A percentile compares a stretch with the other conserved stretches of the same genome.
phyloP scores from a whole-genome alignment of 1,284 basidiomycete species.

The Moesziomyces antarcticus region DNA sequence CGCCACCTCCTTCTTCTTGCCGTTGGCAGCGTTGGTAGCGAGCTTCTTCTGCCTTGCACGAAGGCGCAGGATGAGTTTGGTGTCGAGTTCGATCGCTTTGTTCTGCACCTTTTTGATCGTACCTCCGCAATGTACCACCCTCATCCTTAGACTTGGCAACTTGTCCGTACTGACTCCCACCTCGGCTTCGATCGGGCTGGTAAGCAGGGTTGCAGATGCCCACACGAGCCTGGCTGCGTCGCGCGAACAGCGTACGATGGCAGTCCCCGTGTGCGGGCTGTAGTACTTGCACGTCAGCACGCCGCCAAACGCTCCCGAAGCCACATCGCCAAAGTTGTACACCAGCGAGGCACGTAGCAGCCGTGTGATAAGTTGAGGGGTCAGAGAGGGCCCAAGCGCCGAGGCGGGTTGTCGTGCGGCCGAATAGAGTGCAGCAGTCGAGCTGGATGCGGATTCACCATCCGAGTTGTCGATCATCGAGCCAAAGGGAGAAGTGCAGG shows the following conservation, averaged over 20 bases:
- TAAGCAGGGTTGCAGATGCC: conserved; percentile 46
- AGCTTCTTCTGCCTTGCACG: conserved; percentile 25
- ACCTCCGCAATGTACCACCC: conserved; percentile 47
- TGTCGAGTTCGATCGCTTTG: conserved; percentile 50
- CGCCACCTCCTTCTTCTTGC: neutral
- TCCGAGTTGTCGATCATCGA: conserved; percentile 3
- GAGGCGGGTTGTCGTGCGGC: too few species aligned
- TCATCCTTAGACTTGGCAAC: conserved; percentile 21
- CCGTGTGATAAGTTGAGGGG: conserved; percentile 36
- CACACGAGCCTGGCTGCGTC: conserved; percentile 46
- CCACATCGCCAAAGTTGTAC: conserved; percentile 50
- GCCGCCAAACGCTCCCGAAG: conserved; percentile 39
- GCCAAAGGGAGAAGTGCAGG: conserved; percentile 12
- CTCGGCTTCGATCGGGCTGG: conserved; percentile 21
- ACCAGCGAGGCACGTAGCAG: conserved; percentile 39
- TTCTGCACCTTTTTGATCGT: conserved; percentile 57
- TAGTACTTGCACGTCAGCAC: conserved; percentile 49
- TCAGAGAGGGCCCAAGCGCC: conserved; percentile 6
- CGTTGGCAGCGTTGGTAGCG: neutral
- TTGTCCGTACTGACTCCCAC: neutral
- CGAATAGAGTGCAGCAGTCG: conserved; percentile 7
- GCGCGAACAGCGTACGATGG: conserved; percentile 47
- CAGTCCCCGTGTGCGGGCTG: conserved; percentile 44
- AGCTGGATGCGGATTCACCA: conserved; percentile 2
- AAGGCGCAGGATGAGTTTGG: conserved; percentile 26